Evolutionary conservation across 352 stramenopile species (phyloP), one percentile per base, ranked within the genome.

Genomic region (Saprolegnia diclina): DNA sequence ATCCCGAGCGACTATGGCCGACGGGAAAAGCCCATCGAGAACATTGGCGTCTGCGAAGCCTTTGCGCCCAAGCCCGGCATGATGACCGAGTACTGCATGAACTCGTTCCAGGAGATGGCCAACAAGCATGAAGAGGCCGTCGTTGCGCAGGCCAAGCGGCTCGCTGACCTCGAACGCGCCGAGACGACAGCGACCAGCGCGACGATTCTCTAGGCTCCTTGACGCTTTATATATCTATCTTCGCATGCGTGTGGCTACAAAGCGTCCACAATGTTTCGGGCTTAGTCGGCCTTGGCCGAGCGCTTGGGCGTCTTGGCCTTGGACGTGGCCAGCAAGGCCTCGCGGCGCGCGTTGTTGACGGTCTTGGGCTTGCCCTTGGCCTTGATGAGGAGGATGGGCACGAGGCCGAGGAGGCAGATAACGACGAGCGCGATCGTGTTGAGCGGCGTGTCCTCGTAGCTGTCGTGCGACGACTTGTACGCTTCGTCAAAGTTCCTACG

Each of bases 401-500:
- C 64, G 54, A 91, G 50, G 38, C 83, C 80, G 26, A 85, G 38
- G 13, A 76, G 70, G 50, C 89, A 46, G 38, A 91, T 77, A 22
- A 77, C 76, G 57, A 83, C 69, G 46, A 91, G 76, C 1, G 79
- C 82, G 52, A 91, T 61, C 83, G 81, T 89, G 73, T 91, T 91
- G 72, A 79, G 74, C 71, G 83, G 71, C 64, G 83, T 84, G 71
- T 91, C 83, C 45, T 91, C 83, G 52, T 89, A 79, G 35, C 83
- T 81, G 19, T 89, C 80, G 32, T 78, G 76, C 35, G 81, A 79
- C 56, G 85, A 88, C 64, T 81, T 82, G 61, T 84, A 75, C 14
- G 83, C 83, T 66, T 91, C 83, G 64, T 89, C 83, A 75, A 91
- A 91, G 73, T 89, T 89, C 73, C 83, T 91, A 71, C 10, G 42